Conservation (phyloP, 73 alveolate species). For the Tetrahymena malaccensis region DNA sequence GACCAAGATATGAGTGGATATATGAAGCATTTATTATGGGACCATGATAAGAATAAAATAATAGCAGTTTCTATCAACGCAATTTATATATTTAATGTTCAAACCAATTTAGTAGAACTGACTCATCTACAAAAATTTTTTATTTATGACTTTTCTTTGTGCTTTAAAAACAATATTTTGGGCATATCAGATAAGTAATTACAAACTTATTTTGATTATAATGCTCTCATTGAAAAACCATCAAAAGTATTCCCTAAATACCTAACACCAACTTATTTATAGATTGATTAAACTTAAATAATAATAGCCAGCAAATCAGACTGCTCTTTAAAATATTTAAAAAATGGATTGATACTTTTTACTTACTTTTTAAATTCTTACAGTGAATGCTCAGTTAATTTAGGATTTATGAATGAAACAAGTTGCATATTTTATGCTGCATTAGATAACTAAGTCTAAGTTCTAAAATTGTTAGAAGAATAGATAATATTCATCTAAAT, state of each 20-base stretch:
- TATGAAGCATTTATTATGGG: neutral
- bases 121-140: neutral
- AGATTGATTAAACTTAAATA: neutral
- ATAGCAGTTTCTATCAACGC: neutral
- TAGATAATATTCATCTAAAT: neutral
- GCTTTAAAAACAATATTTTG: neutral
- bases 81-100: neutral
- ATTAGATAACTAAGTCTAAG: neutral
- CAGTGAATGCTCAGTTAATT: neutral
- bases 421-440: neutral
- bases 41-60: neutral
- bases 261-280: neutral
- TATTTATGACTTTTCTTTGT: neutral
- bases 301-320: neutral
- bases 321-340: neutral
- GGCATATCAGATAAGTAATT: neutral
- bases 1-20: neutral
- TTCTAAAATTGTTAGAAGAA: neutral
- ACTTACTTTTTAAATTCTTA: neutral
- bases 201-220: neutral
- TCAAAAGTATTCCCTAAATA: neutral
- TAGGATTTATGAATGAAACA: neutral
- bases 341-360: neutral
- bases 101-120: neutral
- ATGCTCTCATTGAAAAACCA: neutral